Conservation (phyloP, 2,329 filamentous ascomycete genomes). For the Aspergillus viridinutans region DNA sequence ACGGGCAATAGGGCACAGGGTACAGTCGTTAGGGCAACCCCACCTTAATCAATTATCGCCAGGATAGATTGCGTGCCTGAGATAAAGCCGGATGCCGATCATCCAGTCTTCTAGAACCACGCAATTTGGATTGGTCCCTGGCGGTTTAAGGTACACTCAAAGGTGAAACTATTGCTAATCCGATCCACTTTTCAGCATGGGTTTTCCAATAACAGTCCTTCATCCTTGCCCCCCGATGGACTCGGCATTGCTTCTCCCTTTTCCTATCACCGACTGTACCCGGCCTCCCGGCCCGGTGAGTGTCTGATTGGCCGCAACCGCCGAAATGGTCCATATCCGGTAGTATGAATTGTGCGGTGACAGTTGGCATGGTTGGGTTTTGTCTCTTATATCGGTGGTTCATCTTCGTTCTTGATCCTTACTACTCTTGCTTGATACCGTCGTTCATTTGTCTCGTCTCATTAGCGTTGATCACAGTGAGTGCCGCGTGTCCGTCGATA, state of each 20-base stretch:
- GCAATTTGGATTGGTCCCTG: not conserved
- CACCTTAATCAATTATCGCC: not conserved
- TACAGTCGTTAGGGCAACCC: not conserved
- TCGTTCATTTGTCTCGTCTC: not conserved
- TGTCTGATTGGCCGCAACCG: slow-evolving; percentile 10
- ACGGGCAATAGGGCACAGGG: not conserved
- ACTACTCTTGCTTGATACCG: not conserved
- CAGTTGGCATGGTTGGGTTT: slow-evolving; percentile 5
- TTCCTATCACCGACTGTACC: slow-evolving; percentile 8
- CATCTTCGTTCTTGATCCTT: not conserved
- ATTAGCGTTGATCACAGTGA: not conserved
- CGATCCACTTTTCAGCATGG: not conserved
- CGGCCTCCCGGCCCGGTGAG: slow-evolving; percentile 14
- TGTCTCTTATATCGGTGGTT: not conserved
- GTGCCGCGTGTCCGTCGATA: not conserved
- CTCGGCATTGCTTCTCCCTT: slow-evolving; percentile 6
- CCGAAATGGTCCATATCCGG: slow-evolving; percentile 9
- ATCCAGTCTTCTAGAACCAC: not conserved
- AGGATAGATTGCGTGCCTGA: not conserved
- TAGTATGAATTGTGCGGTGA: not conserved
- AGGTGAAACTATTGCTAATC: not conserved
- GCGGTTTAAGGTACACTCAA: not conserved
- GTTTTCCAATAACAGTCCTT: not conserved
- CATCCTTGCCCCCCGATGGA: not conserved
- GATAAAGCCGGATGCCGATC: not conserved